These are phyloP conservation scores for Anisodus tanguticus DNA, from an alignment of 257 asterid species.

Conservation along the genomic window DNA sequence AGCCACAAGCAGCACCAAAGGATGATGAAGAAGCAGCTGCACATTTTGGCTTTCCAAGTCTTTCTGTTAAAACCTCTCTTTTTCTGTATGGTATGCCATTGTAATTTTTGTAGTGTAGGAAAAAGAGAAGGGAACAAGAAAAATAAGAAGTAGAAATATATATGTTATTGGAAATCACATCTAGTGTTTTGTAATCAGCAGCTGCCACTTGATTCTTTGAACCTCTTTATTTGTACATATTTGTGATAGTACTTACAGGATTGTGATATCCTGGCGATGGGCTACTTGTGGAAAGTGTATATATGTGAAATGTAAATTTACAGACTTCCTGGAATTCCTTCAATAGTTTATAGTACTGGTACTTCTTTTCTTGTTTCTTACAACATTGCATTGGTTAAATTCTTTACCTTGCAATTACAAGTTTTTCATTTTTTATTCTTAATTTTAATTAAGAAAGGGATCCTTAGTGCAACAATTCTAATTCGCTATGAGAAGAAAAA, in stretches of 20 bases:
- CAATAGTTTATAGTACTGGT: not conserved
- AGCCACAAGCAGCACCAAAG: not conserved
- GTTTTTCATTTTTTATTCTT: not conserved
- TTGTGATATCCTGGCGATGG: not conserved
- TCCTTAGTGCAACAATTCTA: too few species aligned
- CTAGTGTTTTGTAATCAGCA: not conserved
- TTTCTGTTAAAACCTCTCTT: not conserved
- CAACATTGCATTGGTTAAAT: not conserved
- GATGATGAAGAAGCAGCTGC: not conserved
- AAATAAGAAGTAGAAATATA: not conserved
- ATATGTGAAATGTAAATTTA: not conserved
- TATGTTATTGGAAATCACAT: not conserved
- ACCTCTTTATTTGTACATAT: not conserved
- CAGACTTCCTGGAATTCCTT: not conserved
- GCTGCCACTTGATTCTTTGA: not conserved
- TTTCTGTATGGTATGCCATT: not conserved
- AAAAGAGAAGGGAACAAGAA: not conserved
- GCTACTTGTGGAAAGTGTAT: not conserved
- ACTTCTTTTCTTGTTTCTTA: not conserved
- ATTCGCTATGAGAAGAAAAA: too few species aligned
- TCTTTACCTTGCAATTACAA: not conserved
- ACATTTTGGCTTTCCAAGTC: constrained; percentile 25
- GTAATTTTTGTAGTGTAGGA: not conserved
- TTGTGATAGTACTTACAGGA: not conserved
- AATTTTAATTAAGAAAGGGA: too few species aligned